Percentiles rank a stretch among this genome's conserved stretches.
Conservation (phyloP, 768 basidiomycete species). For the Mrakia gelida region DNA sequence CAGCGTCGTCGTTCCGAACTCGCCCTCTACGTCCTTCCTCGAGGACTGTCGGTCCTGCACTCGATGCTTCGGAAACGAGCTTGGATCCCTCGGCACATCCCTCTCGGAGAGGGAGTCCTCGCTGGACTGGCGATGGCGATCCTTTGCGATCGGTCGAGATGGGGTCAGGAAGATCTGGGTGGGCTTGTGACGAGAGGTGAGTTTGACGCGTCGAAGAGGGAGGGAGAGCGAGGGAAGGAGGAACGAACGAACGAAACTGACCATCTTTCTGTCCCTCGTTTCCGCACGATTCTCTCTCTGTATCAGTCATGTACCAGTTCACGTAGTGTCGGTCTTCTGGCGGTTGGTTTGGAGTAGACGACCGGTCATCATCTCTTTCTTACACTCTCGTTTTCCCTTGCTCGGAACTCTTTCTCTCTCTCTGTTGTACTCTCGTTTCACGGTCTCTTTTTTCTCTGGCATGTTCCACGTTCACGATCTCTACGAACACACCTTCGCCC, state of each 20-base stretch:
- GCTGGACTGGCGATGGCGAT: slow-evolving; percentile 29
- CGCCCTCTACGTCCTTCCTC: slow-evolving; percentile 31
- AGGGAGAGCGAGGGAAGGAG: background rate
- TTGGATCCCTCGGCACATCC: background rate
- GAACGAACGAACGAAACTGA: background rate
- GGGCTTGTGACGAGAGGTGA: slow-evolving; percentile 19
- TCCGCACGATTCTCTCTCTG: background rate
- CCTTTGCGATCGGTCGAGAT: slow-evolving; percentile 20
- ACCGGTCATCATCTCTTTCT: no score
- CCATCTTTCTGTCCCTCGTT: background rate
- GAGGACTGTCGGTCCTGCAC: slow-evolving; percentile 12
- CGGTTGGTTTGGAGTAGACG: no score
- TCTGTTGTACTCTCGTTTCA: no score
- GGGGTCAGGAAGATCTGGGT: slow-evolving; percentile 15
- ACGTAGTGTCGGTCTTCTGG: background rate
- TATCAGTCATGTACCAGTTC: slow-evolving; percentile 11
- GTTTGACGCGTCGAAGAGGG: background rate
- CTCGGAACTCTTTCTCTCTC: no score
- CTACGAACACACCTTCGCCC: no score
- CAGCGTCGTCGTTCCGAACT: slow-evolving; percentile 22
- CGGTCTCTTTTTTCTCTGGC: no score
- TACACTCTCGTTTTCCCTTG: no score
- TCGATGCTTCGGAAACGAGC: background rate
- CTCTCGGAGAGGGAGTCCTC: slow-evolving; percentile 21
- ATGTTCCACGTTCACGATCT: no score